Evolutionary conservation across 805 yeast genomes (phyloP), one percentile per base, ranked within the genome.

Genomic region (Scheffersomyces ergatensis): DNA sequence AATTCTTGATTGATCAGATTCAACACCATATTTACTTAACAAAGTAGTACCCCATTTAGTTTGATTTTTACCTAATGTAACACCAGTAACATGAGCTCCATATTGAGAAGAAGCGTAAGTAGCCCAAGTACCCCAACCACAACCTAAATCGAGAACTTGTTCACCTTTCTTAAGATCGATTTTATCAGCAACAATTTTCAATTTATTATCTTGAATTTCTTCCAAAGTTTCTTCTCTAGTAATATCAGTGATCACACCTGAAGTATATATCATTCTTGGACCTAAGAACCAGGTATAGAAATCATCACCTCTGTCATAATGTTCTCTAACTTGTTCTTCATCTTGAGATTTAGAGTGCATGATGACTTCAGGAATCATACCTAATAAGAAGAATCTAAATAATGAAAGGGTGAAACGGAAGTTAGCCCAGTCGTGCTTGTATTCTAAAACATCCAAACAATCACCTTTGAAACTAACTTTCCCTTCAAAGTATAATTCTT

Each of bases 41-140:
- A 81, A 79, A 34, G 70, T 73, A 55, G 81, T 89, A 59, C 97
- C 96, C 85, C 89, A 89, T 54, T 82, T 77, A 52, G 96, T 89
- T 72, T 89, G 97, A 72, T 89, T 89, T 60, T 76, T 82, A 60
- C 97, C 96, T 47, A 89, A 74, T 33, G 97, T 89, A 54, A 89
- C 71, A 70, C 96, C 97, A 40, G 96, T 89, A 44, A 85, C 95
- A 39, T 77, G 65, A 34, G 96, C 96, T 44, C 90, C 95, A 55
- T 83, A 83, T 59, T 83, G 81, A 47, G 82, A 77, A 2, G 95
- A 85, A 23, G 93, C 89, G 63, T 73, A 88, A 23, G 92, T 75
- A 35, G 95, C 89, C 58, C 90, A 75, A 38, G 97, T 85, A 60
- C 97, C 97, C 97, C 97, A 89, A 53, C 97, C 97, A 67, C 96